phyloP scores from a whole-genome alignment of 306 rosid species.

The Citrullus colocynthis region DNA sequence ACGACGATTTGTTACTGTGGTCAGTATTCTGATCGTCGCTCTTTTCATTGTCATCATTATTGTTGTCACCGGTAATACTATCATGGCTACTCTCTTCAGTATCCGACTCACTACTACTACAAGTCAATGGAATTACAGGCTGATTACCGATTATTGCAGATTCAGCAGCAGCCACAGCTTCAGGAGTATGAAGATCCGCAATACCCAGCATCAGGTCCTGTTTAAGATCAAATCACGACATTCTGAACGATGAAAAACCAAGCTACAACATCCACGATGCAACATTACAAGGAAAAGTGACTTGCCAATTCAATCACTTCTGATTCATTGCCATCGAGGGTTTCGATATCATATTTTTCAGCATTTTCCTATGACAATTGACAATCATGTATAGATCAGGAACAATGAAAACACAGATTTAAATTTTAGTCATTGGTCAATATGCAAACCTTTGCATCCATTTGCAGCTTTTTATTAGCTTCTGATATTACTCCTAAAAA shows the following conservation, averaged over 20 bases:
- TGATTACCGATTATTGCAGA: constrained; percentile 48
- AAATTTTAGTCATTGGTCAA: not conserved
- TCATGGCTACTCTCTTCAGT: constrained; percentile 35
- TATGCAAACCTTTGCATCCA: constrained; percentile 52
- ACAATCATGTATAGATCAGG: not conserved
- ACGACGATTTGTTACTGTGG: not conserved
- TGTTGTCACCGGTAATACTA: constrained; percentile 10
- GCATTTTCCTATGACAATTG: constrained; percentile 37
- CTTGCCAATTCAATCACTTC: constrained; percentile 60
- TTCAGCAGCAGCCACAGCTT: constrained; percentile 90
- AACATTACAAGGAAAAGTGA: not conserved
- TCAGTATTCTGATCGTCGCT: not conserved
- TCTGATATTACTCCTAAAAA: constrained; percentile 66
- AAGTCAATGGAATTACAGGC: constrained; percentile 33
- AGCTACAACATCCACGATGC: not conserved
- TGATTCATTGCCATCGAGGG: constrained; percentile 59
- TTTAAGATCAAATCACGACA: constrained; percentile 40
- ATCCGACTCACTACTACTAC: constrained; percentile 28
- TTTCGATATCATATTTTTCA: constrained; percentile 56
- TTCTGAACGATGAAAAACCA: not conserved
- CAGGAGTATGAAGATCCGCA: constrained; percentile 76
- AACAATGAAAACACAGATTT: not conserved
- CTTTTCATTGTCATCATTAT: constrained; percentile 7
- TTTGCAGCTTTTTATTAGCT: constrained; percentile 50
- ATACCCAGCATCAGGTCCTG: constrained; percentile 87